Evolutionary conservation across 1,284 basidiomycete species (phyloP).

Genomic region (Puccinia triticina): DNA sequence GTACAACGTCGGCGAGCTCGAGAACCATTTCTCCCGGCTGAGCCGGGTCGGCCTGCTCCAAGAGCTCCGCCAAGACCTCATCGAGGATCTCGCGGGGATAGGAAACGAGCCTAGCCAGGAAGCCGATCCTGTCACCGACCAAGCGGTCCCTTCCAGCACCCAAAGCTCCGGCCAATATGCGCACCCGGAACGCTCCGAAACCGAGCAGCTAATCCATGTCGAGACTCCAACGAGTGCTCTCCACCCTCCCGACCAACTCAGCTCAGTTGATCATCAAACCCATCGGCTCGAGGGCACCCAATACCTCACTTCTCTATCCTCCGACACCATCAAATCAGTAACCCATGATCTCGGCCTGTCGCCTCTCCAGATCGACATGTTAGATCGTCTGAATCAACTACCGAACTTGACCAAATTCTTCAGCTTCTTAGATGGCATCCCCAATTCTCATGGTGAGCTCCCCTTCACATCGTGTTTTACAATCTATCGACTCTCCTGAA

Average conservation of each 20-base stretch:
- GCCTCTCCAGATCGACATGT: conserved; percentile 31
- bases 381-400: conserved; percentile 23
- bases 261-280: neutral
- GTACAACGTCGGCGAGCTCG: conserved; percentile 31
- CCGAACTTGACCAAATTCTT: conserved; percentile 33
- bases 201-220: too few relatives aligned
- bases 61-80: conserved; percentile 33
- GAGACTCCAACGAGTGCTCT: neutral
- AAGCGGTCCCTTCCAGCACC: neutral
- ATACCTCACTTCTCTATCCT: neutral
- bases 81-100: conserved; percentile 35
- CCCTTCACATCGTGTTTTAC: neutral
- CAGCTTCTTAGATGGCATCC: conserved; percentile 29
- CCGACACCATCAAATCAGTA: neutral
- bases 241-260: neutral
- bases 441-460: conserved; percentile 36
- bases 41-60: conserved; percentile 34
- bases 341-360: conserved; percentile 28
- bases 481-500: neutral
- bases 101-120: neutral
- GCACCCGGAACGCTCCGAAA: neutral
- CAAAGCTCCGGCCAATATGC: neutral
- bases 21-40: conserved; percentile 13
- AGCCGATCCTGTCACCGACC: neutral
- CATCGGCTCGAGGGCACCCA: neutral